Evolutionary conservation across 345 rosid species (phyloP), one percentile per base, ranked within the genome.

Genomic region (Boechera divaricarpa): DNA sequence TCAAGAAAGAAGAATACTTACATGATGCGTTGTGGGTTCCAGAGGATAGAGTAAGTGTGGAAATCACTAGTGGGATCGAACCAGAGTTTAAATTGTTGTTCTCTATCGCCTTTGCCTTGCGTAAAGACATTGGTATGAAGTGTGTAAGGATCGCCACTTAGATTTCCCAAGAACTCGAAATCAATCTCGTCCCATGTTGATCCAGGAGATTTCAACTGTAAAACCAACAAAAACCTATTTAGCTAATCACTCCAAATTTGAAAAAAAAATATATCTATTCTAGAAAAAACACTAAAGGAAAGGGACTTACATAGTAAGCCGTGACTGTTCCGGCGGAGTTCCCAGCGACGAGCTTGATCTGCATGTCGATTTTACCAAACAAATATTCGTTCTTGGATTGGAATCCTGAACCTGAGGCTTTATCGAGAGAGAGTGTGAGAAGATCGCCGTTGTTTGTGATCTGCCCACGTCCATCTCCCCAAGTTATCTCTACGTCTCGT

Each of bases 71-170:
- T 86, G 31, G 94, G 91, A 70, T 89, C 89, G 56, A 87, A 89
- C 91, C 91, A 89, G 45, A 87, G 83, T 68, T 83, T 75, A 51
- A 87, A 89, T 18, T 87, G 94, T 28, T 89, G 94, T 53, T 89
- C 91, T 70, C 86, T 83, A 76, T 79, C 75, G 0, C 91, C 91
- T 75, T 89, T 85, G 48, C 91, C 94, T 73, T 84, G 87, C 26
- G 70, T 79, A 38, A 78, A 83, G 8, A 89, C 85, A 56, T 89
- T 89, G 0, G 91, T 87, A 66, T 89, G 93, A 32, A 87, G 85
- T 59, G 78, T 86, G 77, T 89, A 89, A 24, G 93, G 91, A 2
- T 89, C 87, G 0, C 91, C 90, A 69, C 84, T 82, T 24, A 82
- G 69, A 60, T 87, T 87, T 21, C 90, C 91, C 80, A 89, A 73